Evolutionary conservation across 768 basidiomycete species (phyloP), one percentile per base, ranked within the genome.

Genomic region (Mycena vitilis): DNA sequence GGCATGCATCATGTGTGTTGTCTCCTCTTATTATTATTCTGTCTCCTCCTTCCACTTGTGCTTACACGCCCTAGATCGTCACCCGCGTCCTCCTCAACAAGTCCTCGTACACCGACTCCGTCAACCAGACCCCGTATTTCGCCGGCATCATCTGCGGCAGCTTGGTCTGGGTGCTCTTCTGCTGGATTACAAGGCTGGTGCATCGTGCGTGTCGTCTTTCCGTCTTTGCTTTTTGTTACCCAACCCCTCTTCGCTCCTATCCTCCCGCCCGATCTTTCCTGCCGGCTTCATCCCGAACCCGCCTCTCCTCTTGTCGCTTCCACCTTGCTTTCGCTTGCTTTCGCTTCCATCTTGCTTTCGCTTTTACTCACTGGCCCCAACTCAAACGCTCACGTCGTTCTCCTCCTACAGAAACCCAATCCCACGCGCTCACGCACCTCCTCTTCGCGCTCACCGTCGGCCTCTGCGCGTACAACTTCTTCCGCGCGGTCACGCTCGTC

Each of bases 1-100:
- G 93, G 88, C 54, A 94, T 97, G 93, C 97, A 98, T 75, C 93
- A 98, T 75, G 94, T 96, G 78, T 70, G 91, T 84, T n/a, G n/a
- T n/a, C n/a, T n/a, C n/a, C n/a, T n/a, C n/a, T n/a, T n/a, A n/a
- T n/a, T n/a, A n/a, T n/a, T n/a, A 6, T 36, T 36, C 40, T 11
- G 20, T 12, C 10, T 38, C 8, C 10, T 23, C 38, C 6, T 30
- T 36, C 44, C 20, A 45, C 18, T 45, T 16, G 6, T 45, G 12
- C 18, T 18, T 45, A 20, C 25, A 4, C 34, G 7, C 6, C 53
- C 37, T 74, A 92, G 92, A 87, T 93, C 77, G 93, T 95, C 61
- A 94, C 92, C 9, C 91, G 93, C 18, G 94, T 95, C 8, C 83
- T 98, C 7, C 84, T 97, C 52, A 95, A 94, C 78, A 91, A 92